Evolutionary conservation across 1,284 basidiomycete genomes (phyloP), one percentile per base, ranked within the genome.

Genomic region (Ustanciosporium gigantosporum): DNA sequence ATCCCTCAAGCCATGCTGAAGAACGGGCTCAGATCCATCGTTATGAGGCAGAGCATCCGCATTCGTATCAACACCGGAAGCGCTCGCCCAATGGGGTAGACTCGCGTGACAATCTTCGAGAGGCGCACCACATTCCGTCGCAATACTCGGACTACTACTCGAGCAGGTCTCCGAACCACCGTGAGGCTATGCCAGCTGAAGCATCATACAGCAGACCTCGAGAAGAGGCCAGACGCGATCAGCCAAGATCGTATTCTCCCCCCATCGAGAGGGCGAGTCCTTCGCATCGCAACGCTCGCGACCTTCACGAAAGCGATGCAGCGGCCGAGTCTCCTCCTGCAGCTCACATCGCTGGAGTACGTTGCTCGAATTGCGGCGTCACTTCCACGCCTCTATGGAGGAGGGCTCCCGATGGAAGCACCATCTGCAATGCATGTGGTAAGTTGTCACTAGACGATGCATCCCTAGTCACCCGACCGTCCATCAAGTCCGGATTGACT

Each of bases 371-470:
- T 73, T 90, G 89, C 80, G 87, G 89, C 69, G 90, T 88, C 21
- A 90, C 87, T 2, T 87, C 88, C n/a, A 90, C 89, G 7, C 89
- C 89, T 16, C 83, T 90, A 35, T 91, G 89, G 88, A 82, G 89
- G 60, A 89, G 90, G 78, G 88, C 90, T 67, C 88, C 89, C 66
- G 89, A 90, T 76, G 89, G 89, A 47, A 89, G 89, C 82, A 90
- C 88, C 0, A 87, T 90, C 38, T 91, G 89, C 81, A 90, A 91
- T 70, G 89, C 88, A 84, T 90, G 79, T 46, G 37, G 59, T 37
- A 34, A 9, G 32, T 34, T 9, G 15, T n/a, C n/a, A n/a, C 14
- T 19, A 19, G 9, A 22, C 36, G 25, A 35, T 23, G 32, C 14
- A 7, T 21, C 16, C 11, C 27, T 31, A 9, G 9, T n/a, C 9